Base-by-base conservation (phyloP, 2,329 filamentous ascomycete species). In the Botrytis squamosa region DNA sequence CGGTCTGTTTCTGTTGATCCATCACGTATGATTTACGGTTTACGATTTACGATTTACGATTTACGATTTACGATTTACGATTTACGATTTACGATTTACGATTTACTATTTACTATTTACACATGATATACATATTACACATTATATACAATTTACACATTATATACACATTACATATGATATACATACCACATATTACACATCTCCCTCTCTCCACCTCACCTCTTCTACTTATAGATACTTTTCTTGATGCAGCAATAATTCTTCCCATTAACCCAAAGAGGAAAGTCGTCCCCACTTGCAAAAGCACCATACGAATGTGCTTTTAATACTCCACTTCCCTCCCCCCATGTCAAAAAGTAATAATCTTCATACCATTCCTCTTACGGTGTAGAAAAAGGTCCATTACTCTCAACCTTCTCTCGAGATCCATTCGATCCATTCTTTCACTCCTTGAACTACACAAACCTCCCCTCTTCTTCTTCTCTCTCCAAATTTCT, bases 371-470 rank as follows among this genome's bases (percentile, higher is more conserved):
- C 18, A 14, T 1, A 22, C 65, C 8, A 55, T 55, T 40, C 65
- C 65, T 40, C n/a, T 55, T 67, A 10, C 22, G 46, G 46, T 22
- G 9, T 55, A 67, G 33, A 16, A 65, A 64, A 65, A n/a, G n/a
- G 46, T 40, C 46, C 46, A 49, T 55, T 40, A 55, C 65, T 52
- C 44, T 71, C 62, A 70, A 70, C 66, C 67, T 60, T 59, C 66
- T 70, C 55, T 67, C 46, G 46, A 67, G 65, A 67, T 67, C 65
- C 65, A 67, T 67, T 67, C 46, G 46, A 40, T 67, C 65, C 65
- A 67, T 67, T 67, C 65, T 67, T 67, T 67, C 65, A 67, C 65
- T 52, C 36, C 33, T 67, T 67, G 65, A 67, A 67, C 67, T 70
- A 70, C 67, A 70, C 52, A 57, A 52, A 42, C 67, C 67, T 69